phyloP scores from a whole-genome alignment of 176 grass and related monocot species.

The Olyra latifolia region DNA sequence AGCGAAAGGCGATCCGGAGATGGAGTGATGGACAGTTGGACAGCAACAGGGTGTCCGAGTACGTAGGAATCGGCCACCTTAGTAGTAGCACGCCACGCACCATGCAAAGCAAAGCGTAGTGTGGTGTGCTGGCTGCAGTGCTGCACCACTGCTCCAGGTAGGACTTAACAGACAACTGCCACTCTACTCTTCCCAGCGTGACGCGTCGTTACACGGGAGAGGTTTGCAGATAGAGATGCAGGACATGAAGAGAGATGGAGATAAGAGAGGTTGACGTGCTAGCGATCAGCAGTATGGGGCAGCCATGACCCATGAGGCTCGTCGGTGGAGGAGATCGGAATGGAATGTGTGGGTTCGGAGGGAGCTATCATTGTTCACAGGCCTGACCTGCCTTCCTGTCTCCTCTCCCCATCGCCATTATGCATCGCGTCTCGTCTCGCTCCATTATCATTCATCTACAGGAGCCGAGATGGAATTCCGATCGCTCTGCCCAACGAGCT shows the following conservation, averaged over 20 bases:
- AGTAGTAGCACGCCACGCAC: slow-evolving; percentile 1
- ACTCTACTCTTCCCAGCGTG: background rate
- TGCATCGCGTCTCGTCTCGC: slow-evolving; percentile 9
- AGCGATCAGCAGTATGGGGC: background rate
- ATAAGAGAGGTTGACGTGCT: background rate
- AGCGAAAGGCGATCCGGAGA: slow-evolving; percentile 39
- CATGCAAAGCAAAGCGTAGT: background rate
- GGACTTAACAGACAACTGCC: background rate
- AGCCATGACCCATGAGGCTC: background rate
- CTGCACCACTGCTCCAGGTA: background rate
- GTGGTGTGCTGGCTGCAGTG: background rate
- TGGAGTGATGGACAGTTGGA: background rate
- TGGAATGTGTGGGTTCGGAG: slow-evolving; percentile 18
- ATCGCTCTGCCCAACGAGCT: slow-evolving; percentile 16
- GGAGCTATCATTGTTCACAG: slow-evolving; percentile 38
- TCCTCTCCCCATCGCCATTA: slow-evolving; percentile 7
- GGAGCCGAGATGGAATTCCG: background rate
- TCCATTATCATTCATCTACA: slow-evolving; percentile 26
- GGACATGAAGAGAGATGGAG: background rate
- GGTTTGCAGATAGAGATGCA: background rate
- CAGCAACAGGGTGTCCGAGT: slow-evolving; percentile 20
- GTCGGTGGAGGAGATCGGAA: background rate
- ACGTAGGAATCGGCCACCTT: background rate
- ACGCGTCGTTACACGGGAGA: background rate
- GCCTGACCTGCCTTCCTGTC: background rate